A percentile compares a stretch with the other conserved stretches of the same genome.
Evolutionary conservation across 2,329 filamentous ascomycete species (phyloP).

Genomic region (Kalmusia sp.): DNA sequence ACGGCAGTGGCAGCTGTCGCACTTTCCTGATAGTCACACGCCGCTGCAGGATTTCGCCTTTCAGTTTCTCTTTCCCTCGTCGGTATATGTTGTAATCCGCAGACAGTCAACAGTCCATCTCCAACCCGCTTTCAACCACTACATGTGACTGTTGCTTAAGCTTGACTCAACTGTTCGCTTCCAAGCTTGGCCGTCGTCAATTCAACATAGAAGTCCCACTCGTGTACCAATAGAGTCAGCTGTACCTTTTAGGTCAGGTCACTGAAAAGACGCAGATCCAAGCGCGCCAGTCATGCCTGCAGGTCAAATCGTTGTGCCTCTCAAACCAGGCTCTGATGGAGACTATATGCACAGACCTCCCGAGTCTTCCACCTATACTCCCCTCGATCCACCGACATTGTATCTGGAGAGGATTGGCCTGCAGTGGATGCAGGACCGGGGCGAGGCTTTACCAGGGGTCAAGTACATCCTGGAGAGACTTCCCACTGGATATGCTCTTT

Average conservation of each 20-base stretch:
- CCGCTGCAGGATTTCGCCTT: too few relatives aligned
- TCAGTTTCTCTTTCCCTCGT: not conserved
- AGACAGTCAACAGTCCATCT: not conserved
- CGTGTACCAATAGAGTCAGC: too few relatives aligned
- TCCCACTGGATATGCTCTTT: slow-evolving; percentile 62
- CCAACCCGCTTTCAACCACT: not conserved
- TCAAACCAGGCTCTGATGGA: slow-evolving; percentile 42
- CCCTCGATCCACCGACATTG: slow-evolving; percentile 48
- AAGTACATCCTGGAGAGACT: slow-evolving; percentile 60
- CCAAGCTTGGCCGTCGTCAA: too few relatives aligned
- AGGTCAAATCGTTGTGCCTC: slow-evolving; percentile 28
- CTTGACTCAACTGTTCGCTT: not conserved
- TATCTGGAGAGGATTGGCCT: slow-evolving; percentile 58
- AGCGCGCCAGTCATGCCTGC: not conserved
- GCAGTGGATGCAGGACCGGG: slow-evolving; percentile 56
- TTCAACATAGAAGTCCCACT: too few relatives aligned
- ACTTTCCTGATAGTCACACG: not conserved
- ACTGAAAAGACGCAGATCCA: not conserved
- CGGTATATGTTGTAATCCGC: not conserved
- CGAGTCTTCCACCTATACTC: slow-evolving; percentile 26
- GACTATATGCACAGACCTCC: slow-evolving; percentile 39
- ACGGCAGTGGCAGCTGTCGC: not conserved
- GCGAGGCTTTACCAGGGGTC: slow-evolving; percentile 43
- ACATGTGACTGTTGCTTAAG: not conserved
- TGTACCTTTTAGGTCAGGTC: too few relatives aligned